Base-by-base conservation (phyloP, 106 monocot genomes). In the Dactylorhiza incarnata region DNA sequence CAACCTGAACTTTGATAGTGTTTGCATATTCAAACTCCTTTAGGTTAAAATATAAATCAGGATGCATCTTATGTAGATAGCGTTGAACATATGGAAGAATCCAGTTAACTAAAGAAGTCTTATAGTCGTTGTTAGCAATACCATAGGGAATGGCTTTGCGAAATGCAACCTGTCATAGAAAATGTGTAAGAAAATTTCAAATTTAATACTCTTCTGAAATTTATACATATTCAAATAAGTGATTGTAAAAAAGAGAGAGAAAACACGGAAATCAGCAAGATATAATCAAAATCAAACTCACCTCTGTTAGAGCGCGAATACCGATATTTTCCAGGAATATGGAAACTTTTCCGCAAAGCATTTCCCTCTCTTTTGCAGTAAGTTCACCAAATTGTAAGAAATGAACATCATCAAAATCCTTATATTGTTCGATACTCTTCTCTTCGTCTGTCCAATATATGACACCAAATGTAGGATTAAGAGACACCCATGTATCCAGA, bases 51-150 rank as follows among this genome's bases (percentile, higher is more conserved):
- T 95, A 95, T 71, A 71, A 68, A 20, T 85, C 78, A 26, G 76
- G 81, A 77, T 86, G 73, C 49, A 76, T 46, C 77, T 87, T 89
- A 75, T 78, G 80, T 23, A 95, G 71, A 59, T 92, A 95, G 15
- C 92, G 82, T 51, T 95, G 95, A 11, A 79, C 85, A 83, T 85
- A 95, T 49, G 92, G 87, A 68, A 90, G 78, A 67, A 81, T 61
- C 90, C 90, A 85, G 51, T 82, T 82, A 22, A 90, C 73, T 25
- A 90, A 75, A 73, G 78, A 90, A 45, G 73, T 63, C 49, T 68
- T 68, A 46, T 78, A 72, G 48, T 5, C 77, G 61, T 54, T 26
- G 13, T 85, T 75, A 11, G 52, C 61, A 59, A 77, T 71, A 7
- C 89, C 89, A 67, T 90, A 84, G 74, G 70, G 84, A 69, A 86